Conservation (phyloP, 169 alveolate species). For the Plasmodium fragile region DNA sequence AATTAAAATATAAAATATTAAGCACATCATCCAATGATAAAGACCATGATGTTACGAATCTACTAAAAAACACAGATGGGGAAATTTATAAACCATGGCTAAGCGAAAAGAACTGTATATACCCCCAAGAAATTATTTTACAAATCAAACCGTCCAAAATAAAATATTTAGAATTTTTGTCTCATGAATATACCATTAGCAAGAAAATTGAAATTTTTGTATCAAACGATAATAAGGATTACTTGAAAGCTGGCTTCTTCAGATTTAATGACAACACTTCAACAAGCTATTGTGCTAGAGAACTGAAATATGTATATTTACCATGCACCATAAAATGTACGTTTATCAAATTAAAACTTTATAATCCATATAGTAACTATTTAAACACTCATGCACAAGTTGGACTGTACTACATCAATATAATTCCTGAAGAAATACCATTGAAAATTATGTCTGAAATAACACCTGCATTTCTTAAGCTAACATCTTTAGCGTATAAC, state of each 20-base stretch:
- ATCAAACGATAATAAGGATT: slow-evolving; percentile 67
- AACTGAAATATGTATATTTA: slow-evolving; percentile 75
- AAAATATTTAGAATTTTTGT: slow-evolving; percentile 69
- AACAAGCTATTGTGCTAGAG: slow-evolving; percentile 75
- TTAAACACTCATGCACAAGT: slow-evolving; percentile 57
- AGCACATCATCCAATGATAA: slow-evolving; percentile 68
- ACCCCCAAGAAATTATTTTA: slow-evolving; percentile 70
- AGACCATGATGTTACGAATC: slow-evolving; percentile 52
- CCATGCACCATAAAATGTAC: slow-evolving; percentile 75
- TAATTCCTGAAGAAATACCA: slow-evolving; percentile 68
- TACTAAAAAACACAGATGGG: slow-evolving; percentile 45
- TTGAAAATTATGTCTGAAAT: slow-evolving; percentile 28
- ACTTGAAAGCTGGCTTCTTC: slow-evolving; percentile 67
- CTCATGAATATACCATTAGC: slow-evolving; percentile 69
- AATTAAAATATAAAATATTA: slow-evolving; percentile 69
- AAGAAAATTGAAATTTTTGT: slow-evolving; percentile 73
- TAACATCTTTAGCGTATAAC: slow-evolving; percentile 31
- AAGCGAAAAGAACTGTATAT: slow-evolving; percentile 63
- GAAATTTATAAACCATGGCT: slow-evolving; percentile 67
- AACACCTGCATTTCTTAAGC: slow-evolving; percentile 29
- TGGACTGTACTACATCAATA: slow-evolving; percentile 64
- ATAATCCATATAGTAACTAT: slow-evolving; percentile 47
- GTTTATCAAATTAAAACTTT: slow-evolving; percentile 55
- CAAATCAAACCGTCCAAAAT: slow-evolving; percentile 69
- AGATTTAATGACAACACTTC: slow-evolving; percentile 74